These are phyloP conservation scores for Rhododendron vialii DNA, from an alignment of 148 eudicot genomes.

Conservation along the genomic window DNA sequence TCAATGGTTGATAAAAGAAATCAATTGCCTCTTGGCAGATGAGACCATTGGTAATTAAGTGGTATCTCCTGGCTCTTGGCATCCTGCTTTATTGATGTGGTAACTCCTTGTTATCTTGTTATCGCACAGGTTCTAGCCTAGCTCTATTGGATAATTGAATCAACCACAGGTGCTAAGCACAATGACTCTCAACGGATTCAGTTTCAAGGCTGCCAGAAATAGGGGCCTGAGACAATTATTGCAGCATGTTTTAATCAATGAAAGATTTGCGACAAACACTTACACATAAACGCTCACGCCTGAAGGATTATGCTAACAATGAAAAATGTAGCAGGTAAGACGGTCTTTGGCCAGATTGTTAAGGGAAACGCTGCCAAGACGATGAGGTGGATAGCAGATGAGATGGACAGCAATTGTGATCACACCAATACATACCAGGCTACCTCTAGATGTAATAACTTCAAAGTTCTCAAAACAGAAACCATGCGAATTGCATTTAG, in stretches of 20 bases:
- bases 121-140: background rate
- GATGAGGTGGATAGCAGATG: background rate
- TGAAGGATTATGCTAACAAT: background rate
- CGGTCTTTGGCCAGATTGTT: background rate
- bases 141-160: background rate
- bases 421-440: background rate
- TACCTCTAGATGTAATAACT: background rate
- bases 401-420: background rate
- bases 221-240: background rate
- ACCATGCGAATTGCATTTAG: background rate
- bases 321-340: background rate
- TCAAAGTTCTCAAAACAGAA: background rate
- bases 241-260: background rate
- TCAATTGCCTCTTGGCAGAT: background rate
- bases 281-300: background rate
- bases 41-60: background rate
- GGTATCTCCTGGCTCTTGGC: background rate
- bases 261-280: background rate
- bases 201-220: background rate
- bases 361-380: background rate
- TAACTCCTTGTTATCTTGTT: no score
- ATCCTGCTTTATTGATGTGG: background rate
- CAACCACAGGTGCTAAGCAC: background rate
- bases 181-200: background rate
- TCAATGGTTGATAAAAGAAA: background rate